phyloP scores from a whole-genome alignment of 2,329 filamentous ascomycete genomes.

The Colletotrichum tofieldiae region DNA sequence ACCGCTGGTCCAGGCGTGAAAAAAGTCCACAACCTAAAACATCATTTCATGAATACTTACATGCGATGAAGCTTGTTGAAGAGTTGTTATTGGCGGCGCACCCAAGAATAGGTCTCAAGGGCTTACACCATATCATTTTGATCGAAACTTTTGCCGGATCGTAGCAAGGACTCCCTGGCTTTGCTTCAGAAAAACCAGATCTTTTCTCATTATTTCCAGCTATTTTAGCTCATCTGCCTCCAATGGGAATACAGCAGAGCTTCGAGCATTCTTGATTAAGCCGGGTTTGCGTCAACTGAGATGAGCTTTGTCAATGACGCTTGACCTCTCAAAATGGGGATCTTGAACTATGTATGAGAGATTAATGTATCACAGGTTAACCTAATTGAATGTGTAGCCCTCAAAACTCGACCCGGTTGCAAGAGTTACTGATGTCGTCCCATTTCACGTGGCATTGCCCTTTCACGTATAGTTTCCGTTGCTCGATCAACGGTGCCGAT shows the following conservation, averaged over 20 bases:
- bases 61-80: conserved; percentile 12
- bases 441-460: not conserved
- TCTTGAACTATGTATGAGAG: not conserved
- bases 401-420: not conserved
- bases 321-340: not conserved
- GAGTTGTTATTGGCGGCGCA: not conserved
- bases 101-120: not conserved
- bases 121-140: not conserved
- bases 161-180: not conserved
- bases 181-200: not conserved
- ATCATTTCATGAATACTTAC: not conserved
- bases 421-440: not conserved
- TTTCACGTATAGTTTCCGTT: not conserved
- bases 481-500: not conserved
- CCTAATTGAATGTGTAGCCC: too few species aligned
- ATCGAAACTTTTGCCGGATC: not conserved
- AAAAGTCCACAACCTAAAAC: not conserved
- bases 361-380: not conserved
- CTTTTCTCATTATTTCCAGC: not conserved
- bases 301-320: not conserved
- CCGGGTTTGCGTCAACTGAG: not conserved
- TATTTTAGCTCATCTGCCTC: too few species aligned
- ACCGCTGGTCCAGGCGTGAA: too few species aligned
- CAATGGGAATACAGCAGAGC: not conserved
- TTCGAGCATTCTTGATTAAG: too few species aligned